A percentile compares a stretch with the other conserved stretches of the same genome.
Evolutionary conservation across 129 eudicot genomes (phyloP).

Genomic region (Tagetes patula): DNA sequence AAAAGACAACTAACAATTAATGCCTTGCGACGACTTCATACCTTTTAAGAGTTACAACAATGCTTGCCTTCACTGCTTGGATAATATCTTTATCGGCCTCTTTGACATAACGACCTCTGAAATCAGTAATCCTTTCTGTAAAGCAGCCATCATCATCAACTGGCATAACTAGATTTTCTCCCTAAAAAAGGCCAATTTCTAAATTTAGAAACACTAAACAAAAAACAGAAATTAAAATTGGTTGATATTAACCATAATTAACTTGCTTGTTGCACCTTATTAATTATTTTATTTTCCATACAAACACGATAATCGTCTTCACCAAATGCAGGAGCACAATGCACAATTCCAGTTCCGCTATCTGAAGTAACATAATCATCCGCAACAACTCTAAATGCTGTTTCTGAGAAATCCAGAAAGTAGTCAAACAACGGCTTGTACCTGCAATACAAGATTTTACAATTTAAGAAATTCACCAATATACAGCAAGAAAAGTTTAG

Average conservation of each 20-base stretch:
- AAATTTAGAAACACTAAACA: not conserved
- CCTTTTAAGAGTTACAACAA: not conserved
- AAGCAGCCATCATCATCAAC: constrained; percentile 92
- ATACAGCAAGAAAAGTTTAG: not conserved
- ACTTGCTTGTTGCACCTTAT: constrained; percentile 36
- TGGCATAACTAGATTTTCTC: constrained; percentile 67
- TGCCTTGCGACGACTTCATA: constrained; percentile 1
- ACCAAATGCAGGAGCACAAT: constrained; percentile 92
- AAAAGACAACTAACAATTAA: not conserved
- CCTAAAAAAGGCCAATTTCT: constrained; percentile 35
- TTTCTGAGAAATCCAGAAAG: constrained; percentile 19
- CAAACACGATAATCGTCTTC: constrained; percentile 95
- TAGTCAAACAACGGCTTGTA: constrained; percentile 34
- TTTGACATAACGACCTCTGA: constrained; percentile 54
- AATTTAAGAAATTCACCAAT: not conserved
- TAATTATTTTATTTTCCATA: constrained; percentile 58
- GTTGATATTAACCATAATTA: not conserved
- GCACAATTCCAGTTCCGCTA: constrained; percentile 87
- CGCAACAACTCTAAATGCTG: constrained; percentile 30
- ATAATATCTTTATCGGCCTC: constrained; percentile 81
- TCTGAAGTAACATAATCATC: constrained; percentile 64
- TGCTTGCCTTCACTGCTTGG: constrained; percentile 63
- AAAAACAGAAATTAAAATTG: not conserved
- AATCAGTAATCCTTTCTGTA: constrained; percentile 63
- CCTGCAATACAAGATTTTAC: constrained; percentile 54